Evolutionary conservation across 164 flowering plant species (phyloP).

Genomic region (Chimonanthus praecox): DNA sequence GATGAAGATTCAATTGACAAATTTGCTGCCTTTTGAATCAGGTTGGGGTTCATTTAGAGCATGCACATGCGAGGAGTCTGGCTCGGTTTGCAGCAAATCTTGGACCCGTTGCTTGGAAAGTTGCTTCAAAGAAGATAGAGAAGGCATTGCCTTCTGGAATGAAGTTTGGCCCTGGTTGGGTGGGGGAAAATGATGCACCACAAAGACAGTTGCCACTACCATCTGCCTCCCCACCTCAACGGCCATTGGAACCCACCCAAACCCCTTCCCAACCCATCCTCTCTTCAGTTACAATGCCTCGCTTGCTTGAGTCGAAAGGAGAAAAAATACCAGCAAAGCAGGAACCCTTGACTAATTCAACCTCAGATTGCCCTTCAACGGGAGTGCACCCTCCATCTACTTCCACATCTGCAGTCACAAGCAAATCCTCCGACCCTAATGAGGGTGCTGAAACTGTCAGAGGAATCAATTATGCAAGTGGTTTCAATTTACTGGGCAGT

Average conservation of each 20-base stretch:
- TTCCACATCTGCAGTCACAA: slow-evolving; percentile 10
- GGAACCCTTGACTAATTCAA: slow-evolving; percentile 8
- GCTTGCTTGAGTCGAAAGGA: slow-evolving; percentile 13
- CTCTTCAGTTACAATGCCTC: slow-evolving; percentile 8
- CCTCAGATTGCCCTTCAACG: slow-evolving; percentile 16
- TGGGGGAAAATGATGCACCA: slow-evolving; percentile 39
- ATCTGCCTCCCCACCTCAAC: slow-evolving; percentile 2
- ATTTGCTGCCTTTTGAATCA: slow-evolving; percentile 15
- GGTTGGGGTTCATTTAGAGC: slow-evolving; percentile 69
- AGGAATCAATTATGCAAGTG: slow-evolving; percentile 21
- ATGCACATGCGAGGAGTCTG: slow-evolving; percentile 75
- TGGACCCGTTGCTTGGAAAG: slow-evolving; percentile 75
- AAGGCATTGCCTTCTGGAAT: slow-evolving; percentile 50
- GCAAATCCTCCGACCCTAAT: slow-evolving; percentile 15
- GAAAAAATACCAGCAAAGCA: slow-evolving; percentile 18
- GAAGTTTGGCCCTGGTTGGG: slow-evolving; percentile 65
- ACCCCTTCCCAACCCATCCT: slow-evolving; percentile 13
- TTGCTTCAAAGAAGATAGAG: slow-evolving; percentile 64
- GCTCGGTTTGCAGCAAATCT: slow-evolving; percentile 79
- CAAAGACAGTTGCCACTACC: background rate
- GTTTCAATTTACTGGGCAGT: slow-evolving; percentile 12
- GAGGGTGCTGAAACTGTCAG: slow-evolving; percentile 19
- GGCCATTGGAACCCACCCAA: slow-evolving; percentile 6
- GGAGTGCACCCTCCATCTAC: slow-evolving; percentile 13
- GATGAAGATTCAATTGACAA: background rate